Conservation (phyloP, 2,329 filamentous ascomycete genomes). For the Exophiala lecanii-corni region DNA sequence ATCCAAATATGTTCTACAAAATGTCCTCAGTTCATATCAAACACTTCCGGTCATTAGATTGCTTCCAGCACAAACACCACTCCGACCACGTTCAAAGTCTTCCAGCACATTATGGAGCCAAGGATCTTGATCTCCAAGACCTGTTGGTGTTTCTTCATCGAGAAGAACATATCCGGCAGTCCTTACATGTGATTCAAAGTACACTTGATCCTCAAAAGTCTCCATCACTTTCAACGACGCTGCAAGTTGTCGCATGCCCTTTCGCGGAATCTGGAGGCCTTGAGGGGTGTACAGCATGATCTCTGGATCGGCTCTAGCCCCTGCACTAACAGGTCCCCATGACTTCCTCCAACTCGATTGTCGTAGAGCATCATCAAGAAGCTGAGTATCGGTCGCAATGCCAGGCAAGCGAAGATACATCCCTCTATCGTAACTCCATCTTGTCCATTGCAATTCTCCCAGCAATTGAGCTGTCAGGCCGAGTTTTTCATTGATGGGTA, state of each 20-base stretch:
- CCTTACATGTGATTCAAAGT: slow-evolving; percentile 1
- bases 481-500: slow-evolving; percentile 17
- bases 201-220: slow-evolving; percentile 1
- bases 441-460: slow-evolving; percentile 22
- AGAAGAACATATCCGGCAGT: slow-evolving; percentile 24
- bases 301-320: slow-evolving; percentile 21
- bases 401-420: slow-evolving; percentile 41
- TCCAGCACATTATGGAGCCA: slow-evolving; percentile 6
- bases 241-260: slow-evolving; percentile 17
- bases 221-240: slow-evolving; percentile 1
- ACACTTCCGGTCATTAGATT: slow-evolving; percentile 6
- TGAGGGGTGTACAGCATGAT: slow-evolving; percentile 19
- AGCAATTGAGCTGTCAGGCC: slow-evolving; percentile 21
- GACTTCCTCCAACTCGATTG: slow-evolving; percentile 8
- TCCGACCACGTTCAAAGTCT: slow-evolving; percentile 8
- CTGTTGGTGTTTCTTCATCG: slow-evolving; percentile 10
- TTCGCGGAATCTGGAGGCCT: slow-evolving; percentile 20
- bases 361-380: slow-evolving; percentile 36
- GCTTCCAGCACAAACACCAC: slow-evolving; percentile 17
- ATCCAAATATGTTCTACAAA: slow-evolving; percentile 4
- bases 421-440: slow-evolving; percentile 37
- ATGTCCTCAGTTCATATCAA: background rate
- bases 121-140: slow-evolving; percentile 2
- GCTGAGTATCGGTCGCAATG: slow-evolving; percentile 34
- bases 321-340: slow-evolving; percentile 20